A percentile compares a stretch with the other conserved stretches of the same genome.
Evolutionary conservation across 495 filamentous ascomycete species (phyloP).

Genomic region (Tuber melanosporum): DNA sequence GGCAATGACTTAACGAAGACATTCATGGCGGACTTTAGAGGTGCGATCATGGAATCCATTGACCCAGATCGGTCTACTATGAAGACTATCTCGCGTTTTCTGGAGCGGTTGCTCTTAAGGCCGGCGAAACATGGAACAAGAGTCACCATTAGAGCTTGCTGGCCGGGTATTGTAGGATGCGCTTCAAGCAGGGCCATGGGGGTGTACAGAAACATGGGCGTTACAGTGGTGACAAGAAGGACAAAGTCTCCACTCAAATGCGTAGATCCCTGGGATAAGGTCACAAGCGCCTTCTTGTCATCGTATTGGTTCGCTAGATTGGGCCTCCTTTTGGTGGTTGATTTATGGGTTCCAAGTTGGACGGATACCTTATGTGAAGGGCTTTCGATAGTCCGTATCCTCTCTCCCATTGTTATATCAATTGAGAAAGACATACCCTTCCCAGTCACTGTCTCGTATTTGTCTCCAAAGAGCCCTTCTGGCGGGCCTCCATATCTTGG

Average conservation of each 20-base stretch:
- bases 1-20: constrained; percentile 64
- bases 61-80: constrained; percentile 60
- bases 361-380: constrained; percentile 60
- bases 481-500: constrained; percentile 56
- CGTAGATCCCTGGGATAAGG: constrained; percentile 48
- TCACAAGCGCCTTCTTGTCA: constrained; percentile 54
- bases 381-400: constrained; percentile 55
- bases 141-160: constrained; percentile 59
- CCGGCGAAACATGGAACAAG: constrained; percentile 59
- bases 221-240: constrained; percentile 50
- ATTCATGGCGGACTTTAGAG: constrained; percentile 52
- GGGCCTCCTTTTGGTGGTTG: constrained; percentile 42
- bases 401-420: constrained; percentile 53
- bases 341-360: constrained; percentile 44
- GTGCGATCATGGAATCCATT: constrained; percentile 54
- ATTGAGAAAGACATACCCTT: constrained; percentile 55
- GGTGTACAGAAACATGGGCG: constrained; percentile 46
- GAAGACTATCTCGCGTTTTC: constrained; percentile 59
- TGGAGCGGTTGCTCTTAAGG: constrained; percentile 34
- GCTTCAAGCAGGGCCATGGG: constrained; percentile 59
- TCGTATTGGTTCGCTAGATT: constrained; percentile 46
- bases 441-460: constrained; percentile 10
- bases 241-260: constrained; percentile 51
- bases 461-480: constrained; percentile 6
- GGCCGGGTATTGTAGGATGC: constrained; percentile 54